Percentiles rank a stretch among this genome's conserved stretches.
Conservation (phyloP, 768 basidiomycete genomes). For the Amanita rimosa region DNA sequence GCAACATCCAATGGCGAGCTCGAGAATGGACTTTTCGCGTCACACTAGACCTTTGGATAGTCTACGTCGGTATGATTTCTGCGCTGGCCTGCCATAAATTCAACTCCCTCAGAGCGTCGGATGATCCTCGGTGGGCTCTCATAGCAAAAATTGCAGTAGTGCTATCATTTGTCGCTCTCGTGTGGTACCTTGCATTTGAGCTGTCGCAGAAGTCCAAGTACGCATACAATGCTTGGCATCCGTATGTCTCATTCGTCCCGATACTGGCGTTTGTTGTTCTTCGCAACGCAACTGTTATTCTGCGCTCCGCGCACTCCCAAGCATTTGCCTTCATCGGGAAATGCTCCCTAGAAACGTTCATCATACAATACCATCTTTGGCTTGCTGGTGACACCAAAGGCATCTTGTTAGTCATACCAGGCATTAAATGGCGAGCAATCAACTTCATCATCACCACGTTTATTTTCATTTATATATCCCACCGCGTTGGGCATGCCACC, state of each 20-base stretch:
- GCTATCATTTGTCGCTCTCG: slow-evolving; percentile 39
- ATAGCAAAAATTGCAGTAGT: slow-evolving; percentile 35
- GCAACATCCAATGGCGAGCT: slow-evolving; percentile 74
- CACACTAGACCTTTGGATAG: slow-evolving; percentile 81
- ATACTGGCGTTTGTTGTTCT: slow-evolving; percentile 63
- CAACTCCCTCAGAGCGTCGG: slow-evolving; percentile 59
- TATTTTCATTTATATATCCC: slow-evolving; percentile 72
- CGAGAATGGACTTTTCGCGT: slow-evolving; percentile 85
- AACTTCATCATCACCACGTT: slow-evolving; percentile 70
- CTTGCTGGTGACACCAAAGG: slow-evolving; percentile 78
- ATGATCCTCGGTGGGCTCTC: slow-evolving; percentile 55
- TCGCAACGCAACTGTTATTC: slow-evolving; percentile 61
- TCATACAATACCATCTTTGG: slow-evolving; percentile 86
- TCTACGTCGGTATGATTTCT: slow-evolving; percentile 77
- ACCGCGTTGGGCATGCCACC: slow-evolving; percentile 69
- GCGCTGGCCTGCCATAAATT: slow-evolving; percentile 66
- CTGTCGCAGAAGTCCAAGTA: slow-evolving; percentile 69
- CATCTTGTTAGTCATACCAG: slow-evolving; percentile 69
- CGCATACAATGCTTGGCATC: slow-evolving; percentile 79
- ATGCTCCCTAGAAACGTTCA: slow-evolving; percentile 87
- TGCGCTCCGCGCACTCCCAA: slow-evolving; percentile 60
- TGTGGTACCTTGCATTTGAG: slow-evolving; percentile 83
- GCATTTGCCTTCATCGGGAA: slow-evolving; percentile 75
- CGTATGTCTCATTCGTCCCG: slow-evolving; percentile 73
- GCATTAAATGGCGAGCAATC: slow-evolving; percentile 57